These are phyloP conservation scores for Chlorella sp. DNA, from an alignment of 139 green algal species.

Conservation along the genomic window DNA sequence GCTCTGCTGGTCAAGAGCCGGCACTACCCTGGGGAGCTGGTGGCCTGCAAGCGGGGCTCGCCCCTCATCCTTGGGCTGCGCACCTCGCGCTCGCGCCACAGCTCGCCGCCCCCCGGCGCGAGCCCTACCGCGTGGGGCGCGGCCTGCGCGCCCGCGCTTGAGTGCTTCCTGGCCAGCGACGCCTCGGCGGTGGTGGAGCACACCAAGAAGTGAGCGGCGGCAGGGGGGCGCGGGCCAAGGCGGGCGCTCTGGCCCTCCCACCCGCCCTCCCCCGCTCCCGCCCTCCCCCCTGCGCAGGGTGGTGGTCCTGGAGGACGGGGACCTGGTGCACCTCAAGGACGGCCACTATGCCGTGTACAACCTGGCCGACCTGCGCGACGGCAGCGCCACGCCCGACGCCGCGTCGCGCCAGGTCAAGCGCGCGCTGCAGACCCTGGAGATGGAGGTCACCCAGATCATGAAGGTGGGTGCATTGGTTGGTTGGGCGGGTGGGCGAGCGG, in stretches of 20 bases:
- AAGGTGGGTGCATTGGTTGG: slow-evolving; percentile 55
- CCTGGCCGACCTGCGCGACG: slow-evolving; percentile 12
- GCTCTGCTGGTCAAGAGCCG: slow-evolving; percentile 93
- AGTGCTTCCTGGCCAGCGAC: slow-evolving; percentile 94
- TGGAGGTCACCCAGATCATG: slow-evolving; percentile 97
- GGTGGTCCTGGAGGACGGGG: slow-evolving; percentile 93
- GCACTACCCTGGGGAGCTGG: slow-evolving; percentile 94
- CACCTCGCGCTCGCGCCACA: neutral
- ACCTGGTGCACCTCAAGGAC: slow-evolving; percentile 82
- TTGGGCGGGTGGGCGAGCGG: neutral
- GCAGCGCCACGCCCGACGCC: neutral
- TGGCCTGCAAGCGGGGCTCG: slow-evolving; percentile 93
- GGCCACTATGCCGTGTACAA: slow-evolving; percentile 80
- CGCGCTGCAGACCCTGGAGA: slow-evolving; percentile 83
- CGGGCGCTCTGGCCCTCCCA: neutral
- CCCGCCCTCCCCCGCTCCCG: neutral
- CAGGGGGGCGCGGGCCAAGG: neutral
- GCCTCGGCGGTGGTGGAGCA: slow-evolving; percentile 95
- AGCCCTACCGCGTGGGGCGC: neutral
- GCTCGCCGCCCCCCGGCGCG: too few relatives aligned
- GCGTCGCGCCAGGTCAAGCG: slow-evolving; percentile 52
- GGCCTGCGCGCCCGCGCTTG: neutral
- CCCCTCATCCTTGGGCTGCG: slow-evolving; percentile 92
- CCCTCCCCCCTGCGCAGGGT: slow-evolving; percentile 50
- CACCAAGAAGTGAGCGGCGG: slow-evolving; percentile 88